Conservation (phyloP, 768 basidiomycete species). For the Tylopilus plumbeoviolaceoides region DNA sequence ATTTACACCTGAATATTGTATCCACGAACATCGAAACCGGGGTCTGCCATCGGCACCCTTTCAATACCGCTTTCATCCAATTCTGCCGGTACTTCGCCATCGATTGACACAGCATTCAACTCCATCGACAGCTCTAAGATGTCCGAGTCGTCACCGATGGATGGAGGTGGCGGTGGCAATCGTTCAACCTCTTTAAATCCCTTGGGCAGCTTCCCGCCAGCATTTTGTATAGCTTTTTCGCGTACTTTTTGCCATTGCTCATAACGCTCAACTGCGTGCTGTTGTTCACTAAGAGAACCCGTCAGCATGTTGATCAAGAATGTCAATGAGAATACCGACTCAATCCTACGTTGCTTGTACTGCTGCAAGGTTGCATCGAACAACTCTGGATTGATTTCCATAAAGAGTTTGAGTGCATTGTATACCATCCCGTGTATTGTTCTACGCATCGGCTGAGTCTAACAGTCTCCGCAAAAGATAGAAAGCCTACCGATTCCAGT, state of each 20-base stretch:
- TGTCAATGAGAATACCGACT: constrained; percentile 50
- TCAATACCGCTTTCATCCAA: constrained; percentile 81
- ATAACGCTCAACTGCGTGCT: constrained; percentile 79
- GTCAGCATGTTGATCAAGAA: constrained; percentile 2
- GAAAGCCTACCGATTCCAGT: constrained; percentile 90
- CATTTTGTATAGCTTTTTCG: constrained; percentile 69
- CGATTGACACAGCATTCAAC: constrained; percentile 78
- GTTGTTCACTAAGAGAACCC: constrained; percentile 63
- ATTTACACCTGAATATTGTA: constrained; percentile 10
- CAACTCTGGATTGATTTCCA: constrained; percentile 97
- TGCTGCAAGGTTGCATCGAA: constrained; percentile 93
- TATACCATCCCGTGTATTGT: constrained; percentile 99
- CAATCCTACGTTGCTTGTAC: constrained; percentile 82
- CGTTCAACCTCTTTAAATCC: constrained; percentile 68
- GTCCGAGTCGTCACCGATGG: constrained; percentile 76
- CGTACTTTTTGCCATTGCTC: constrained; percentile 88
- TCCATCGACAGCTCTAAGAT: constrained; percentile 89
- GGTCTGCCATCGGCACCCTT: constrained; percentile 89
- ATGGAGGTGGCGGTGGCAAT: constrained; percentile 72
- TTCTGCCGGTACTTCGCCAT: constrained; percentile 57
- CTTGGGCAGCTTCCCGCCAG: constrained; percentile 64
- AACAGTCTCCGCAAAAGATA: not conserved
- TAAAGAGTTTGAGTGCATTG: constrained; percentile 96
- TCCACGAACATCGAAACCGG: constrained; percentile 74
- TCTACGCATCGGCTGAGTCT: constrained; percentile 38